phyloP scores from a whole-genome alignment of 2,329 filamentous ascomycete genomes.

The Verticillium albo-atrum region DNA sequence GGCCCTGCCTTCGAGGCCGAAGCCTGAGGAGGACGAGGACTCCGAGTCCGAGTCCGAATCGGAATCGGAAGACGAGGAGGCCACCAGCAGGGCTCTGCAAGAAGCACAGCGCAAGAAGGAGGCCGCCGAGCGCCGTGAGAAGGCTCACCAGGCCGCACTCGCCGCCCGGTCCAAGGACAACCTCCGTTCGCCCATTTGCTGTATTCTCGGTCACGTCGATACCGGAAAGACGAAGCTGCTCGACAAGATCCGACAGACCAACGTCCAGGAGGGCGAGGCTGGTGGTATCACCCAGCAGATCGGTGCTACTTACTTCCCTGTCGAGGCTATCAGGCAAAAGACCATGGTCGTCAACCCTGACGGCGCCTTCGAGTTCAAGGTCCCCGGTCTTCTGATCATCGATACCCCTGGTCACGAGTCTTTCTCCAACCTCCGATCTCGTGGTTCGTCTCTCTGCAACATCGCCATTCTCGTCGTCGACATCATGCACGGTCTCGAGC shows the following conservation, averaged over 20 bases:
- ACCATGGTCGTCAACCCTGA: conserved; percentile 91
- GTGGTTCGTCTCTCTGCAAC: conserved; percentile 97
- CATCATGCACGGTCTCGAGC: conserved; percentile 99
- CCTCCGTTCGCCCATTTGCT: conserved; percentile 95
- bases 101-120: conserved; percentile 79
- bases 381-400: conserved; percentile 92
- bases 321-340: conserved; percentile 89
- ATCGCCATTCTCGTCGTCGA: conserved; percentile 98
- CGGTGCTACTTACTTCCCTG: conserved; percentile 97
- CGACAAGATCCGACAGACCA: conserved; percentile 97
- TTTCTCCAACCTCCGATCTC: conserved; percentile 94
- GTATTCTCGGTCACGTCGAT: conserved; percentile 99
- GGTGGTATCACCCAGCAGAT: conserved; percentile 99
- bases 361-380: conserved; percentile 89
- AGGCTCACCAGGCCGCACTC: conserved; percentile 85
- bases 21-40: conserved; percentile 17
- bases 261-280: conserved; percentile 97
- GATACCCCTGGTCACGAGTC: conserved; percentile 99
- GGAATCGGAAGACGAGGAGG: conserved; percentile 68
- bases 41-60: conserved; percentile 51
- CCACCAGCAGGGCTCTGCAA: conserved; percentile 50
- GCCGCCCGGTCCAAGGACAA: conserved; percentile 91
- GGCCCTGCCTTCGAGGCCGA: conserved; percentile 19
- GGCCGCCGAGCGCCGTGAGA: conserved; percentile 81
- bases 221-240: conserved; percentile 99